Evolutionary conservation across 2,329 filamentous ascomycete species (phyloP).

Genomic region (Hirsutella rhossiliensis): DNA sequence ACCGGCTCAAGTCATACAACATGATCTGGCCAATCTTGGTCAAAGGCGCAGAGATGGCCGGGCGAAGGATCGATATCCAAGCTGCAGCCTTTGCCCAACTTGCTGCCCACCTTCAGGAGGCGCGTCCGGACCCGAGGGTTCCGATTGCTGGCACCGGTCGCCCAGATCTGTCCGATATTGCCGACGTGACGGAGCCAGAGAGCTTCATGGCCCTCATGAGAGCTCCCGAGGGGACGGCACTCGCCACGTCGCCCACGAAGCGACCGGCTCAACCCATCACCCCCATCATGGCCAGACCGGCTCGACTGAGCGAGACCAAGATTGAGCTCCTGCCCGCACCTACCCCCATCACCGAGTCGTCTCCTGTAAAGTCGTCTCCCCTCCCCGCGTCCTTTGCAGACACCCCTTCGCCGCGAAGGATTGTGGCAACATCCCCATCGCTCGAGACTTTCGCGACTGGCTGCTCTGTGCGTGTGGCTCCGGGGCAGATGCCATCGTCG

Average conservation of each 20-base stretch:
- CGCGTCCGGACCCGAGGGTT: slow-evolving; percentile 10
- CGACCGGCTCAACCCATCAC: slow-evolving; percentile 12
- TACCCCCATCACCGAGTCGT: slow-evolving; percentile 12
- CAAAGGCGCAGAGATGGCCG: slow-evolving; percentile 7
- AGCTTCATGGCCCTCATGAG: slow-evolving; percentile 11
- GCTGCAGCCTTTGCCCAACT: slow-evolving; percentile 15
- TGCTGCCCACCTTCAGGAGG: slow-evolving; percentile 8
- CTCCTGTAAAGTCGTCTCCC: slow-evolving; percentile 17
- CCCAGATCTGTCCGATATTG: slow-evolving; percentile 14
- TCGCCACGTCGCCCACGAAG: slow-evolving; percentile 19
- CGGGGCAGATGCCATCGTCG: background rate
- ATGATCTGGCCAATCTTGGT: slow-evolving; percentile 13
- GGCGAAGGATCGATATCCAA: slow-evolving; percentile 10
- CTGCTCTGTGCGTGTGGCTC: no score
- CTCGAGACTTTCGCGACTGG: no score
- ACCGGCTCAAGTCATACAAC: slow-evolving; percentile 13
- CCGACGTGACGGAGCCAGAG: slow-evolving; percentile 16
- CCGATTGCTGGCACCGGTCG: slow-evolving; percentile 10
- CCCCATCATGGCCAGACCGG: slow-evolving; percentile 13
- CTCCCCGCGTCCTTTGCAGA: slow-evolving; percentile 14
- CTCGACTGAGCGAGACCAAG: slow-evolving; percentile 15
- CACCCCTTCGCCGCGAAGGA: slow-evolving; percentile 1
- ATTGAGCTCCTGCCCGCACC: slow-evolving; percentile 16
- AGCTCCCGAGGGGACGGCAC: slow-evolving; percentile 9
- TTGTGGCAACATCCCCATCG: background rate